Conservation (phyloP, 1,284 basidiomycete species). For the Gomphus sp. region DNA sequence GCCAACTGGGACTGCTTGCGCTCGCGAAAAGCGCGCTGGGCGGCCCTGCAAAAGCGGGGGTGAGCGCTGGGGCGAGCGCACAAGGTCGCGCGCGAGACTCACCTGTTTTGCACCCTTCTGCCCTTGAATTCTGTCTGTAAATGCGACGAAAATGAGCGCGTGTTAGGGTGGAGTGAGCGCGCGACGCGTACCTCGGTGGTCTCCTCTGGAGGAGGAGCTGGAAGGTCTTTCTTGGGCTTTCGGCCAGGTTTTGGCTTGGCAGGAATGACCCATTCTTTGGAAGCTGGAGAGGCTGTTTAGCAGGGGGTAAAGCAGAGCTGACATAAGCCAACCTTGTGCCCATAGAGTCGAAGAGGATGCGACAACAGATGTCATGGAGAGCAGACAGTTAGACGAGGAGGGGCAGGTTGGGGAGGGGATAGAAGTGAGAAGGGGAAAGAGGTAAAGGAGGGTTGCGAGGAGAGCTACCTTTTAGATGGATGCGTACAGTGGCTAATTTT, state of each 20-base stretch:
- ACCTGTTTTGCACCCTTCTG: conserved; percentile 73
- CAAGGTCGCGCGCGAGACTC: conserved; percentile 14
- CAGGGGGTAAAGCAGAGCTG: conserved; percentile 6
- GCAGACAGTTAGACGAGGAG: conserved; percentile 2
- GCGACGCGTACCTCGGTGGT: conserved; percentile 37
- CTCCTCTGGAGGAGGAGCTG: conserved; percentile 24
- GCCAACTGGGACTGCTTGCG: conserved; percentile 84
- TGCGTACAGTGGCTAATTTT: not conserved
- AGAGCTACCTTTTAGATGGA: conserved; percentile 10
- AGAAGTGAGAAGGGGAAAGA: conserved; percentile 20
- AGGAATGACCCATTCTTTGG: conserved; percentile 86
- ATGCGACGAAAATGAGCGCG: conserved; percentile 15
- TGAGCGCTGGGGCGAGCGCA: not conserved
- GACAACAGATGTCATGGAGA: conserved; percentile 1
- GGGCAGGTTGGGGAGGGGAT: not conserved
- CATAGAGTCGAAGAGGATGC: conserved; percentile 40
- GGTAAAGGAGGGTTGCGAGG: conserved; percentile 19
- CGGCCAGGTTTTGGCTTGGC: conserved; percentile 85
- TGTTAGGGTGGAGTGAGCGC: conserved; percentile 7
- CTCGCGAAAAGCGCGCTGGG: conserved; percentile 86
- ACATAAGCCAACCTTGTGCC: conserved; percentile 35
- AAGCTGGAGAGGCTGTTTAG: conserved; percentile 38
- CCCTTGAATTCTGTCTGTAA: conserved; percentile 43
- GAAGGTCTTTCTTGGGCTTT: conserved; percentile 72
- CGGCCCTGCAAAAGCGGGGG: conserved; percentile 46